Base-by-base conservation (phyloP, 2,329 filamentous ascomycete species). In the Madurella fahalii region DNA sequence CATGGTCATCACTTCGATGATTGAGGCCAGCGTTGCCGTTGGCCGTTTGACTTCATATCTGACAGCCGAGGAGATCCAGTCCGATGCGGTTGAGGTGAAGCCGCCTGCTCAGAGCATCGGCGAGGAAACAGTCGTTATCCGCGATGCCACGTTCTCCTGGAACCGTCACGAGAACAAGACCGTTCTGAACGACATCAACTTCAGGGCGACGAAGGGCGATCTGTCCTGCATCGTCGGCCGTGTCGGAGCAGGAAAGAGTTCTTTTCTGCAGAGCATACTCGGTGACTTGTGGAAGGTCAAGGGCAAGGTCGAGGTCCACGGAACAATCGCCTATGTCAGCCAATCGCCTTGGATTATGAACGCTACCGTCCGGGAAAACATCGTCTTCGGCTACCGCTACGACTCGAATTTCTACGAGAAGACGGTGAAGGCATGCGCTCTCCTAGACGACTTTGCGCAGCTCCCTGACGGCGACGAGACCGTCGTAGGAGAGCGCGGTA, bases 301-400 rank as follows among this genome's bases (percentile, higher is more conserved):
- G 57, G 94, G 94, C 46, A 80, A 89, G 58, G 93, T 96, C 4
- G 79, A 88, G 52, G 79, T 99, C 9, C 85, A 89, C 63, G 95
- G 94, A 45, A 83, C 80, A 30, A 82, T 90, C 40, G 94, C 94
- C 1, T 99, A 97, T 69, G 94, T 95, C 55, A 89, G 91, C 15
- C 95, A 99, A 70, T 85, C 89, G 65, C 78, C 91, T 17, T 99
- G 95, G 94, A 89, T 99, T 50, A 93, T 97, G 85, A 99, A 99
- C 68, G 94, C 94, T 9, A 95, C 89, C 31, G 92, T 99, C 53
- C 90, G 91, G 64, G 94, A 99, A 68, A 99, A 99, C 68, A 96
- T 99, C 63, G 79, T 96, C 4, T 99, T 99, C 67, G 94, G 94
- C 1, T 91, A 99, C 72, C 86, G 90, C 45, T 96, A 89, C 77